A percentile compares a stretch with the other conserved stretches of the same genome.
Evolutionary conservation across 2,329 filamentous ascomycete genomes (phyloP).

Genomic region (Blastomyces emzantsi): DNA sequence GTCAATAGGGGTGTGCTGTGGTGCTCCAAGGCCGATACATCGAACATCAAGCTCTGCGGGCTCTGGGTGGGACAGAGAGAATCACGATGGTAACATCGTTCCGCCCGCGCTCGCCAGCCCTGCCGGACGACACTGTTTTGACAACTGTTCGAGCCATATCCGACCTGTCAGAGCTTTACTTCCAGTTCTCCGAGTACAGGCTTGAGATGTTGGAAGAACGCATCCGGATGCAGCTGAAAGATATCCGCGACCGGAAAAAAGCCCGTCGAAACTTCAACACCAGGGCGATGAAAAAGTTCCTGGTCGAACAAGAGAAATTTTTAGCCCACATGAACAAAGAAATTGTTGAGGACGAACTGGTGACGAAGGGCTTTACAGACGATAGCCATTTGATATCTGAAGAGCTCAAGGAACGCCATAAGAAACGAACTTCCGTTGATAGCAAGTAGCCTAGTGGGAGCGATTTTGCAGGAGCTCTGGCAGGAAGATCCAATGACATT

Average conservation of each 20-base stretch:
- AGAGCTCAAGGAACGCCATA: conserved; percentile 26
- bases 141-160: conserved; percentile 53
- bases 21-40: conserved; percentile 61
- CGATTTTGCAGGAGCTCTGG: not conserved
- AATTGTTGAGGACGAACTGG: conserved; percentile 34
- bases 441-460: not conserved
- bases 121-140: conserved; percentile 53
- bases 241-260: conserved; percentile 26
- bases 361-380: conserved; percentile 30
- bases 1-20: conserved; percentile 49
- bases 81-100: conserved; percentile 60
- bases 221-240: conserved; percentile 39
- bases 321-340: conserved; percentile 34
- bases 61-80: conserved; percentile 50
- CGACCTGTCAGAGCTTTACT: conserved; percentile 49
- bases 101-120: conserved; percentile 46
- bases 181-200: conserved; percentile 54
- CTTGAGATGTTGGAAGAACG: conserved; percentile 55
- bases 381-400: conserved; percentile 31
- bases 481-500: not conserved
- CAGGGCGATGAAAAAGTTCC: conserved; percentile 22
- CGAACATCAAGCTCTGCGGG: conserved; percentile 53
- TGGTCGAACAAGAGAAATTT: conserved; percentile 22
- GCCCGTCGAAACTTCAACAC: conserved; percentile 28
- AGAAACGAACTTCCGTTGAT: conserved; percentile 12